Base-by-base conservation (phyloP, 805 yeast genomes). In the Candida chauliodis region DNA sequence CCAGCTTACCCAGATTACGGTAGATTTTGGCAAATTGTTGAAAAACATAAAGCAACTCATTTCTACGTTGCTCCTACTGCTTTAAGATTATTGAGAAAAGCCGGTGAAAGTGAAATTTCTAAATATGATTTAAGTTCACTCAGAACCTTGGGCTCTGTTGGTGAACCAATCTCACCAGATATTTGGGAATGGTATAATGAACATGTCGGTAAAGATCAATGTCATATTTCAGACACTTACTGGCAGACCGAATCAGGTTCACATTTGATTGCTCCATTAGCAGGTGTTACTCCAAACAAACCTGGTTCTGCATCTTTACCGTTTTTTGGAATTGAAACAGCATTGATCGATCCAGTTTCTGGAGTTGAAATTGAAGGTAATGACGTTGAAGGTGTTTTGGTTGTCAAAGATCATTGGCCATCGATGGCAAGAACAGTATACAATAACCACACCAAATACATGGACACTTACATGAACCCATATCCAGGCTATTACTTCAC, bases 211-310 rank as follows among this genome's bases (percentile, higher is more conserved):
- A 75, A 77, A 56, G 75, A 77, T 37, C 68, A 81, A 58, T 76
- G 84, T 52, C 82, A 84, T 57, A 77, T 85, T 45, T 71, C 82
- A 53, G 95, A 85, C 63, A 85, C 95, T 25, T 84, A 84, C 71
- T 85, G 95, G 95, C 90, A 84, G 69, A 85, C 95, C 3, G 95
- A 85, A 63, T 78, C 87, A 11, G 93, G 93, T 31, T 79, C 90
- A 34, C 93, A 84, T 56, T 67, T 85, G 56, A 76, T 85, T 43
- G 75, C 89, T 28, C 89, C 91, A 43, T 58, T 85, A 43, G 88
- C 93, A 34, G 77, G 77, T 46, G 74, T 82, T 28, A 79, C 86
- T 17, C 88, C 91, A 51, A 81, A 81, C 58, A 85, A 85, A 60
- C 90, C 95, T 10, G 95, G 95, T 41, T 79, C 88, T 30, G 93